phyloP scores from a whole-genome alignment of 495 filamentous ascomycete species.

The Pyrenula aspistea region DNA sequence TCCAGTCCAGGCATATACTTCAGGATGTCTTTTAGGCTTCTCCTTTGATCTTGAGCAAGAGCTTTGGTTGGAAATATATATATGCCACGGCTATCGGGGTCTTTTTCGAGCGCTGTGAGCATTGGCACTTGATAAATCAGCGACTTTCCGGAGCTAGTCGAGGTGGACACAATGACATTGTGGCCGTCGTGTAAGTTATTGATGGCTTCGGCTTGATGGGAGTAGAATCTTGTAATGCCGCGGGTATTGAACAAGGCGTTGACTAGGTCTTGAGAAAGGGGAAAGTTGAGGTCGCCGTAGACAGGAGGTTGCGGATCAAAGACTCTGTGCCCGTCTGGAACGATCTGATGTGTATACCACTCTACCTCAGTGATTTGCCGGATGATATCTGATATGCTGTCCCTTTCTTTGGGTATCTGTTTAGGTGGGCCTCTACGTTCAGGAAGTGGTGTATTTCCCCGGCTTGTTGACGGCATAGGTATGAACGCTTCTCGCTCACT shows the following conservation, averaged over 20 bases:
- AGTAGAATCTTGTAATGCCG: slow-evolving; percentile 76
- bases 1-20: slow-evolving; percentile 68
- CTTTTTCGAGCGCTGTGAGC: slow-evolving; percentile 72
- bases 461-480: slow-evolving; percentile 36
- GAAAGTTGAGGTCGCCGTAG: slow-evolving; percentile 76
- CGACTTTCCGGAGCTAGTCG: slow-evolving; percentile 92
- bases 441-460: slow-evolving; percentile 31
- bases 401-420: slow-evolving; percentile 71
- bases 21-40: slow-evolving; percentile 78
- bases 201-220: slow-evolving; percentile 91
- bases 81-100: slow-evolving; percentile 70
- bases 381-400: slow-evolving; percentile 74
- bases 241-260: slow-evolving; percentile 89
- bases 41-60: slow-evolving; percentile 84
- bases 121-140: slow-evolving; percentile 95
- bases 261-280: slow-evolving; percentile 78
- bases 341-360: slow-evolving; percentile 89
- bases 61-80: slow-evolving; percentile 99
- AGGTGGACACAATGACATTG: slow-evolving; percentile 87
- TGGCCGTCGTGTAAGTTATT: slow-evolving; percentile 74
- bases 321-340: slow-evolving; percentile 84
- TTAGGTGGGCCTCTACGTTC: slow-evolving; percentile 31
- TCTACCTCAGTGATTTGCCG: slow-evolving; percentile 67
- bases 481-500: slow-evolving; percentile 28
- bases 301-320: slow-evolving; percentile 78